Base-by-base conservation (phyloP, 2,329 filamentous ascomycete species). In the Penicillium sclerotiorum region DNA sequence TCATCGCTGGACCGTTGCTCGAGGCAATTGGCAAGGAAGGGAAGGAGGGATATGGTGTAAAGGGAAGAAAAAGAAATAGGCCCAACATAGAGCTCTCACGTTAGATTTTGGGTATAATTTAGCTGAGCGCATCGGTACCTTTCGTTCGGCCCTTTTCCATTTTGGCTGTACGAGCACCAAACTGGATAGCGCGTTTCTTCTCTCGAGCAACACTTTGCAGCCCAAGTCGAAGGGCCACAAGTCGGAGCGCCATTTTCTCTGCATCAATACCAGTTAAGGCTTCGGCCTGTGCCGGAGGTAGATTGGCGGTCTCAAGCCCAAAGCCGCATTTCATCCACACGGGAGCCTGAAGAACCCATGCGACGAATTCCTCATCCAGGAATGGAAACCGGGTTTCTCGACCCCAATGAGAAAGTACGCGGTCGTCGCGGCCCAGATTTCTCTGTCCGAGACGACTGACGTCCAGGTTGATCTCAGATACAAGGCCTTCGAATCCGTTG, bases 351-450 rank as follows among this genome's bases (percentile, higher is more conserved):
- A 97, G 80, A 6, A 89, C 88, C 83, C 91, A 94, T 21, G 78
- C 78, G n/a, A 96, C 85, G 37, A 99, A 80, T 2, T 82, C 77
- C 70, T 99, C 94, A 54, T 97, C 94, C 0, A 99, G 80, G 63
- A 84, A 99, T 0, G 95, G 94, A 65, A 95, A 96, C 28, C 94
- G 83, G 25, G 88, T 88, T 71, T 99, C 94, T 53, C 86, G 87
- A 12, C 89, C 85, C 88, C 92, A 97, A 64, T 95, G 83, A 2
- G 90, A 86, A 70, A 96, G 90, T 15, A 92, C 88, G 20, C 94
- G 83, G 71, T 99, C 95, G 64, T 99, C 94, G 8, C 94, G 85
- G 4, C 94, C 95, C 7, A 99, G 80, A 58, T 99, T 99, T n/a
- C 94, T 84, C 71, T 94, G 90, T 1, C 93, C 92, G 1, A 99